phyloP scores from a whole-genome alignment of 371 early-diverging fungal genomes.

The Saksenaea vasiformis region DNA sequence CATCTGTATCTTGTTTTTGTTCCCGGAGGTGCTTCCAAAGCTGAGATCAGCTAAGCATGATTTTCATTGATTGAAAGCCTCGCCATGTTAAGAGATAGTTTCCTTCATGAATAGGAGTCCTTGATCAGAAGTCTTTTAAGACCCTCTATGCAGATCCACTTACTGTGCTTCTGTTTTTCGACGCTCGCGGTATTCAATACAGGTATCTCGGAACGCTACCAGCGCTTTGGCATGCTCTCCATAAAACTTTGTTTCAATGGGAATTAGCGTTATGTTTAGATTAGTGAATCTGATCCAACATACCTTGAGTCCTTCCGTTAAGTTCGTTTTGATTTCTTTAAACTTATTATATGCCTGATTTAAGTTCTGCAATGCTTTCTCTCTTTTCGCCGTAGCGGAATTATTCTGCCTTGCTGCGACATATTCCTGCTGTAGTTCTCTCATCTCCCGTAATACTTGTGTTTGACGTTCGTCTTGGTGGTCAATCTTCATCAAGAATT shows the following conservation, averaged over 20 bases:
- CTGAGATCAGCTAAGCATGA: background rate
- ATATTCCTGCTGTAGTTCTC: constrained; percentile 67
- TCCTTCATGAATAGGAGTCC: background rate
- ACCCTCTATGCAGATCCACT: constrained; percentile 5
- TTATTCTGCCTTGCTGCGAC: constrained; percentile 51
- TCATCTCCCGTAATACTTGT: constrained; percentile 59
- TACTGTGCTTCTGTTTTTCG: constrained; percentile 64
- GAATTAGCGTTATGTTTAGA: constrained; percentile 69
- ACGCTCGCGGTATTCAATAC: constrained; percentile 69
- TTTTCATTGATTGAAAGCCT: background rate
- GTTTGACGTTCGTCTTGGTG: constrained; percentile 59
- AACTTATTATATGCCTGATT: constrained; percentile 69
- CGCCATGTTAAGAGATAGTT: background rate
- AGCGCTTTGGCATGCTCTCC: constrained; percentile 65
- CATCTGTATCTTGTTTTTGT: background rate
- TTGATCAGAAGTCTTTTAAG: background rate
- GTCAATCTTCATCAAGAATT: constrained; percentile 61
- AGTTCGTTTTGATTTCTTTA: constrained; percentile 63
- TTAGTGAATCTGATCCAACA: constrained; percentile 31
- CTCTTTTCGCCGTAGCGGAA: constrained; percentile 58
- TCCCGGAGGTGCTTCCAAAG: background rate
- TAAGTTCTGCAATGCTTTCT: constrained; percentile 68
- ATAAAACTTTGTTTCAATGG: constrained; percentile 73
- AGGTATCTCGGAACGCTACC: constrained; percentile 55
- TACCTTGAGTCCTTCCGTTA: constrained; percentile 71